Base-by-base conservation (phyloP, 1,284 basidiomycete genomes). In the Ganoderma boninense region DNA sequence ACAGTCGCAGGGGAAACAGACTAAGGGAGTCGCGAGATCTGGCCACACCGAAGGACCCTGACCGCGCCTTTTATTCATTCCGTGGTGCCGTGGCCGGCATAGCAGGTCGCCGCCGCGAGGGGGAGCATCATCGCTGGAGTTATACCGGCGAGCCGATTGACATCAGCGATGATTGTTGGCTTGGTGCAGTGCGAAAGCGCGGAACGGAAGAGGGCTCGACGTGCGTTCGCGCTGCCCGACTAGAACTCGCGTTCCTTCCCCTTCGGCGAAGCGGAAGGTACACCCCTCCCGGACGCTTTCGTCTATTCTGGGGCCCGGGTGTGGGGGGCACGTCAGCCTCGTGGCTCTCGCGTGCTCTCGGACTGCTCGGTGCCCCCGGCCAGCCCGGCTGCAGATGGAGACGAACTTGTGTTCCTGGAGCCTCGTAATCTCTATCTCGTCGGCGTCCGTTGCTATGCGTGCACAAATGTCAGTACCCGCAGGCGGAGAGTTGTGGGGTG, bases 341-440 rank as follows among this genome's bases (percentile, higher is more conserved):
- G 73, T 74, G 73, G 73, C 69, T 68, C 71, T 74, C 73, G 73
- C 73, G 73, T 74, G 73, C 66, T 67, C 64, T 70, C 71, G 69
- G 69, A 65, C 61, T 61, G n/a, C 46, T 72, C 73, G 70, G 71
- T 67, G 52, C 68, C 52, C 60, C 69, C 70, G 73, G 73, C 62
- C 62, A 70, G 68, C 54, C 70, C 73, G 71, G 73, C 54, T 54
- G 20, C n/a, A 42, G 13, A 18, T 42, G 56, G 40, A 35, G 29
- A 65, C 63, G 46, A 11, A 10, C n/a, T n/a, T n/a, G 32, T 40
- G 63, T 56, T 18, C 49, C 63, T 64, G 35, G 63, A 32, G 18
- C 42, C 40, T 4, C 61, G 20, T 23, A 43, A 46, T 6, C 11
- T 62, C 23, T 29, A 26, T n/a, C 23, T 18, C 43, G 3, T 18